These are phyloP conservation scores for Eucalyptus viminalis DNA, from an alignment of 345 rosid genomes.

Conservation along the genomic window DNA sequence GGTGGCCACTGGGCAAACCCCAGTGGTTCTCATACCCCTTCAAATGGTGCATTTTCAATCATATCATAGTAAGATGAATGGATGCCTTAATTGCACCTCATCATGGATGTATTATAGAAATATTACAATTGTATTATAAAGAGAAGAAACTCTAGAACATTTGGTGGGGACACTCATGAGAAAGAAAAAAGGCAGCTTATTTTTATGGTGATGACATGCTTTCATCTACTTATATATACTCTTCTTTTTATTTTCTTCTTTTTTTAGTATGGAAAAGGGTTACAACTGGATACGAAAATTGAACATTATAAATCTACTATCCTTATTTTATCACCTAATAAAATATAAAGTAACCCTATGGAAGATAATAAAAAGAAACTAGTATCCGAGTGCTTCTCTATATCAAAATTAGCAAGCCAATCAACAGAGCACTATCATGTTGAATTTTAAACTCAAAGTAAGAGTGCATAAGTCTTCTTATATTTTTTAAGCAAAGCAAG, in stretches of 20 bases:
- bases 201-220: not conserved
- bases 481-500: not conserved
- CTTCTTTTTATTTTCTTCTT: no score
- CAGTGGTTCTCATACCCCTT: no score
- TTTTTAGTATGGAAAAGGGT: not conserved
- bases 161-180: not conserved
- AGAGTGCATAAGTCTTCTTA: not conserved
- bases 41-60: no score
- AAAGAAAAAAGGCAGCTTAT: not conserved
- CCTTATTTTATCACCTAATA: not conserved
- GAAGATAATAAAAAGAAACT: not conserved
- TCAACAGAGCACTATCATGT: not conserved
- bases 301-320: no score
- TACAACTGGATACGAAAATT: no score
- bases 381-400: not conserved
- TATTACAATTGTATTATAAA: no score
- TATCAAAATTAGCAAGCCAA: not conserved
- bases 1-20: no score
- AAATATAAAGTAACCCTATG: no score
- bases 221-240: not conserved
- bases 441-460: not conserved
- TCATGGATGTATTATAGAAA: no score
- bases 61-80: no score
- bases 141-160: not conserved
- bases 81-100: no score